A percentile compares a stretch with the other conserved stretches of the same genome.
These are phyloP conservation scores for Suillus tomentosus DNA, from an alignment of 768 basidiomycete genomes.

Conservation along the genomic window DNA sequence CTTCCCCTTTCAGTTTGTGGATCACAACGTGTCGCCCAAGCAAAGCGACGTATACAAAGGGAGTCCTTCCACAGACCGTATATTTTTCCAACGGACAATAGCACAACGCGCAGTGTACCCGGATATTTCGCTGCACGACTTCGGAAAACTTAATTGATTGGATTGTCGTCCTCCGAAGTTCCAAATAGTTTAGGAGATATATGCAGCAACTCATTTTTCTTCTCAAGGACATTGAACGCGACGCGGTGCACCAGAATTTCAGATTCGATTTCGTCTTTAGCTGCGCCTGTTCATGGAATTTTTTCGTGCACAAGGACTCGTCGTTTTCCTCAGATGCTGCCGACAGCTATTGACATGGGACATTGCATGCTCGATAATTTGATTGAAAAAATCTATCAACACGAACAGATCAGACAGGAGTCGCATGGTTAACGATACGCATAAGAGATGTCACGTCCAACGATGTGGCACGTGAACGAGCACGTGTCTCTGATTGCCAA, in stretches of 20 bases:
- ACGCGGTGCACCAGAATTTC: neutral
- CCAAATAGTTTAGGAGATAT: neutral
- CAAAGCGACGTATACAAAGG: neutral
- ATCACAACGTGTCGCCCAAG: no score
- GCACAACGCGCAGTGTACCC: neutral
- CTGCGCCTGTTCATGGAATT: neutral
- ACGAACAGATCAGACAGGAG: neutral
- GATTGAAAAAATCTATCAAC: slow-evolving; percentile 5
- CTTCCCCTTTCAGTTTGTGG: neutral
- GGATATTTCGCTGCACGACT: neutral
- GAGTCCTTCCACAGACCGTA: neutral
- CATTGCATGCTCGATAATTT: neutral
- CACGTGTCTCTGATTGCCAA: neutral
- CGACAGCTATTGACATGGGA: neutral
- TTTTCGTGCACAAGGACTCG: neutral
- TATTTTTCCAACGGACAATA: neutral
- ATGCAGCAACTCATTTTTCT: neutral
- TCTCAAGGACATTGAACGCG: neutral
- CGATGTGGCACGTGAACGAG: neutral
- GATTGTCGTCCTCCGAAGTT: neutral
- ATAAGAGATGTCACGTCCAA: neutral
- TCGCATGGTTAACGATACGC: neutral
- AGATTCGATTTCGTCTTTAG: neutral
- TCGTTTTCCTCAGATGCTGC: neutral
- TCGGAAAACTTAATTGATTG: neutral